Conservation (phyloP, 495 filamentous ascomycete species). For the Penicillium pancosmium region DNA sequence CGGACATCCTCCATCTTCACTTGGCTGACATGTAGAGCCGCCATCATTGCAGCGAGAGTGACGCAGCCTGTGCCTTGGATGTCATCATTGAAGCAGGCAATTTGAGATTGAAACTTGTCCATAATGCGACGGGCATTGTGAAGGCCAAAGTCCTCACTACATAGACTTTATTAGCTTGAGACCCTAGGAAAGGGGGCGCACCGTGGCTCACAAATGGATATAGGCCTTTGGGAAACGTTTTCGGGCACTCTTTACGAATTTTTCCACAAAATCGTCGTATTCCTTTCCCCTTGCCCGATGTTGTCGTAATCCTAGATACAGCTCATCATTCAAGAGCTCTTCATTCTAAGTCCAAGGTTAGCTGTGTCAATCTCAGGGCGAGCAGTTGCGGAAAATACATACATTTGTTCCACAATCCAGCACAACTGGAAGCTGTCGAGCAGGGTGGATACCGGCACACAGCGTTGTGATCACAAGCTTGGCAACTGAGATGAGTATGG, state of each 20-base stretch:
- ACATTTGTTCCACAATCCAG: conserved; percentile 86
- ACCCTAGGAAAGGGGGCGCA: not conserved
- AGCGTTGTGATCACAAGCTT: conserved; percentile 82
- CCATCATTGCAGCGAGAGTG: conserved; percentile 78
- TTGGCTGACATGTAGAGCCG: conserved; percentile 69
- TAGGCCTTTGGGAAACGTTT: conserved; percentile 78
- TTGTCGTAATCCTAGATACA: conserved; percentile 77
- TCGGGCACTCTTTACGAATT: conserved; percentile 67
- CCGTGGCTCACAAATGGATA: conserved; percentile 69
- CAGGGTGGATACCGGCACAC: conserved; percentile 84
- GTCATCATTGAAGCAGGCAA: conserved; percentile 91
- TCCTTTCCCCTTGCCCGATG: conserved; percentile 67
- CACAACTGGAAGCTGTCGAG: conserved; percentile 77
- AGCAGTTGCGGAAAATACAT: conserved; percentile 12
- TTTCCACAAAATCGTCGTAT: conserved; percentile 79
- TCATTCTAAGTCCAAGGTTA: conserved; percentile 57
- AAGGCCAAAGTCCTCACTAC: conserved; percentile 61
- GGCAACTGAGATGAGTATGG: conserved; percentile 80
- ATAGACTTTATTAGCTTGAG: conserved; percentile 1
- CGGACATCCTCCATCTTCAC: conserved; percentile 67
- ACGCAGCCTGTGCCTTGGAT: conserved; percentile 90
- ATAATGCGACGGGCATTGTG: conserved; percentile 66
- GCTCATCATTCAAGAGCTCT: conserved; percentile 71
- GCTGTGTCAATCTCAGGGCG: not conserved
- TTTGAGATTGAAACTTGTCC: conserved; percentile 68